Percentiles rank a stretch among this genome's conserved stretches.
These are phyloP conservation scores for Acanthochlamys bracteata DNA, from an alignment of 106 monocot species.

Conservation along the genomic window DNA sequence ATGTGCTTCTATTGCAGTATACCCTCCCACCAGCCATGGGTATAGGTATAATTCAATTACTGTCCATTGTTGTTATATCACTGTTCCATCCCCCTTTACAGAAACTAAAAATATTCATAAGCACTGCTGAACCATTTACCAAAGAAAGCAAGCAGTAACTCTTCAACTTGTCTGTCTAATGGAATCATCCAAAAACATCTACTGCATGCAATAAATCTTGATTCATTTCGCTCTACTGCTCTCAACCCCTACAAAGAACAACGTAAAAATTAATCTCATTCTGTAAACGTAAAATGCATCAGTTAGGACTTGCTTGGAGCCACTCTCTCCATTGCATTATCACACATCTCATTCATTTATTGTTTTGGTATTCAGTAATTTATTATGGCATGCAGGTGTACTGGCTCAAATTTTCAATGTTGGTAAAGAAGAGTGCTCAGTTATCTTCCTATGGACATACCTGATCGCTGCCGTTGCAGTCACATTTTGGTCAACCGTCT, in stretches of 20 bases:
- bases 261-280: too few relatives aligned
- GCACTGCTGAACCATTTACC: background rate
- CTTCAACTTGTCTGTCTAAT: too few relatives aligned
- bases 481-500: slow-evolving; percentile 39
- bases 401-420: slow-evolving; percentile 41
- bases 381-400: slow-evolving; percentile 23
- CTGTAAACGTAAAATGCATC: too few relatives aligned
- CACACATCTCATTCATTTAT: background rate
- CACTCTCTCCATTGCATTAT: background rate
- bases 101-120: background rate
- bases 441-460: slow-evolving; percentile 51
- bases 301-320: background rate
- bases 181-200: too few relatives aligned
- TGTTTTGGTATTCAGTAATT: background rate
- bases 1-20: slow-evolving; percentile 51
- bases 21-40: slow-evolving; percentile 51
- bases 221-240: too few relatives aligned
- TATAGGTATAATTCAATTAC: slow-evolving; percentile 19
- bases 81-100: background rate
- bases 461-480: slow-evolving; percentile 25
- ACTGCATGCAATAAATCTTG: too few relatives aligned
- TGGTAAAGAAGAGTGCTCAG: slow-evolving; percentile 42
- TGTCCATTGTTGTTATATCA: background rate
- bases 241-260: too few relatives aligned
- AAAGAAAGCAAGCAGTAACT: too few relatives aligned